Conservation (phyloP, 1,284 basidiomycete genomes). For the Pseudozyma sp. region DNA sequence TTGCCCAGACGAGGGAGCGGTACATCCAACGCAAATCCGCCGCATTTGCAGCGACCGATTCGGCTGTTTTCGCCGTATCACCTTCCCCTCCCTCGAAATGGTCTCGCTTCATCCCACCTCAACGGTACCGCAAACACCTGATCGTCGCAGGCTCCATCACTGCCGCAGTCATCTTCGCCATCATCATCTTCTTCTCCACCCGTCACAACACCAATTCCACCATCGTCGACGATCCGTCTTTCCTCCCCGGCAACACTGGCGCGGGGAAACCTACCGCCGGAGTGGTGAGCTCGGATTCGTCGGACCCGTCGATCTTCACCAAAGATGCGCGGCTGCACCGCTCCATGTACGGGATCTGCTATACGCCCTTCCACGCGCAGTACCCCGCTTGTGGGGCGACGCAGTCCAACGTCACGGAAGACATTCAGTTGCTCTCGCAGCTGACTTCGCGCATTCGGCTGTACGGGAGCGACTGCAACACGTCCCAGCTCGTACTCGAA, state of each 20-base stretch:
- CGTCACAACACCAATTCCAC: conserved; percentile 33
- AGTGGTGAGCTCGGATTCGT: conserved; percentile 69
- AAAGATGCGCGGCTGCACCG: conserved; percentile 76
- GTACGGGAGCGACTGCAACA: conserved; percentile 72
- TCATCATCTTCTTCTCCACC: conserved; percentile 46
- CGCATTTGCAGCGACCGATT: conserved; percentile 14
- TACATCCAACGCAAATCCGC: conserved; percentile 52
- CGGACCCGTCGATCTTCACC: conserved; percentile 76
- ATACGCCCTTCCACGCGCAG: conserved; percentile 58
- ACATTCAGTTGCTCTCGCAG: conserved; percentile 70
- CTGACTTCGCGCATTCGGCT: conserved; percentile 65
- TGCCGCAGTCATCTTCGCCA: conserved; percentile 31
- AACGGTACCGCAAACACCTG: conserved; percentile 30
- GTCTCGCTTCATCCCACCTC: conserved; percentile 19
- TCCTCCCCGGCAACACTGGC: background rate
- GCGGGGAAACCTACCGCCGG: conserved; percentile 17
- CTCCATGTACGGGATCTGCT: conserved; percentile 72
- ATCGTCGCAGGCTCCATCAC: conserved; percentile 24
- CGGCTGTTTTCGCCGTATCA: conserved; percentile 4
- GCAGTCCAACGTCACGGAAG: conserved; percentile 70
- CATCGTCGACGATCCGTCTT: conserved; percentile 11
- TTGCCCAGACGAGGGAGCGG: conserved; percentile 46
- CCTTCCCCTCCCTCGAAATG: conserved; percentile 8
- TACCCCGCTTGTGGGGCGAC: conserved; percentile 70
- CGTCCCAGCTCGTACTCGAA: conserved; percentile 74